Conservation (phyloP, 208 protist genomes). For the Trypanosoma theileri region DNA sequence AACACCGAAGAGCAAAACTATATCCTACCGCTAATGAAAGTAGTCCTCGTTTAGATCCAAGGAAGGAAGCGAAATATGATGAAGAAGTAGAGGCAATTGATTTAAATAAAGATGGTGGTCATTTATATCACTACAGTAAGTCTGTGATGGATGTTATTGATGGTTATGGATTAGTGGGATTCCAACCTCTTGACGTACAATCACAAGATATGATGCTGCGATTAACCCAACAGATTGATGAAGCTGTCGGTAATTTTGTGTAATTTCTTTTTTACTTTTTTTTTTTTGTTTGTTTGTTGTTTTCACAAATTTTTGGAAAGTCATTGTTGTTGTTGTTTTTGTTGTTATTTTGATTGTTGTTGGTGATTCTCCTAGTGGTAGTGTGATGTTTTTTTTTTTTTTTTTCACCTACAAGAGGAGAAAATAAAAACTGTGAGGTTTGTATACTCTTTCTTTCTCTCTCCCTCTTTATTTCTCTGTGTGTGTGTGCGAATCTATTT, state of each 20-base stretch:
- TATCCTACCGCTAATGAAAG: slow-evolving; percentile 25
- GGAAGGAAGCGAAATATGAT: slow-evolving; percentile 21
- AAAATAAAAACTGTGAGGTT: too few relatives aligned
- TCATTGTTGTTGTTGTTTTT: slow-evolving; percentile 5
- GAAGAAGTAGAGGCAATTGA: slow-evolving; percentile 50
- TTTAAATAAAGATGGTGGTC: slow-evolving; percentile 63
- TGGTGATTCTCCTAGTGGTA: too few relatives aligned
- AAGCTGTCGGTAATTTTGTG: slow-evolving; percentile 65
- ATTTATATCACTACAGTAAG: slow-evolving; percentile 72
- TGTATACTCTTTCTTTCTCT: too few relatives aligned
- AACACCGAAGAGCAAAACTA: slow-evolving; percentile 45
- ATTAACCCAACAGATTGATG: slow-evolving; percentile 83
- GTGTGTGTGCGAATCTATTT: too few relatives aligned
- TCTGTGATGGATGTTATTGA: slow-evolving; percentile 92
- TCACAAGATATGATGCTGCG: slow-evolving; percentile 85
- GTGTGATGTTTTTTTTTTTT: too few relatives aligned
- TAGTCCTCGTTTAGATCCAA: slow-evolving; percentile 33
- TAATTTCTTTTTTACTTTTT: slow-evolving; percentile 20
- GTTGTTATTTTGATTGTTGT: neutral
- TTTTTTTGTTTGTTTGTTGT: slow-evolving; percentile 22
- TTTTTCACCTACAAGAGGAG: too few relatives aligned
- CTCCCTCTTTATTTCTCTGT: too few relatives aligned
- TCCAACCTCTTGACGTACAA: slow-evolving; percentile 87
- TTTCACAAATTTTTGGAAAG: slow-evolving; percentile 8
- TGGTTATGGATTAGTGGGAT: slow-evolving; percentile 94